A percentile compares a stretch with the other conserved stretches of the same genome.
Conservation (phyloP, 805 yeast species). For the Kazachstania viticola region DNA sequence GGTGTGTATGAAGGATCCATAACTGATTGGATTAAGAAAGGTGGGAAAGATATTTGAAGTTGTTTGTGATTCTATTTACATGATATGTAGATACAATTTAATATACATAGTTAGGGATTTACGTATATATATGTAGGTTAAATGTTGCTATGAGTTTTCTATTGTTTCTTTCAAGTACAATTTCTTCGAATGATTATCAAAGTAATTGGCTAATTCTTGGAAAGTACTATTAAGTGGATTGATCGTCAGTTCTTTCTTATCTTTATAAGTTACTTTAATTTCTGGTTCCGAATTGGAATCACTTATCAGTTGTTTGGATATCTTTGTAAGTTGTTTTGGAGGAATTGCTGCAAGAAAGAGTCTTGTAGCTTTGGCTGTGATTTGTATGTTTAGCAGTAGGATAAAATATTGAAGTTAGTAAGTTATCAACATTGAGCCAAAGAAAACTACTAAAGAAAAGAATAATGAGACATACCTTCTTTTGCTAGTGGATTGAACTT, state of each 20-base stretch:
- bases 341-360: conserved; percentile 72
- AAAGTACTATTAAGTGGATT: conserved; percentile 51
- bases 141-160: conserved; percentile 25
- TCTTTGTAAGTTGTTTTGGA: conserved; percentile 47
- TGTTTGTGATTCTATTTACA: no score
- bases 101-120: no score
- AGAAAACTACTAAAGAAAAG: no score
- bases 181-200: conserved; percentile 77
- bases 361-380: conserved; percentile 67
- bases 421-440: no score
- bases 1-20: conserved; percentile 83
- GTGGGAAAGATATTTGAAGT: no score
- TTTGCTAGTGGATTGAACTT: conserved; percentile 67
- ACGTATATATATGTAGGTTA: background rate
- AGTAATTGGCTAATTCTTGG: conserved; percentile 49
- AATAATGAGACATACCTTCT: conserved; percentile 35
- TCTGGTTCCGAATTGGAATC: conserved; percentile 48
- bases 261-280: conserved; percentile 66
- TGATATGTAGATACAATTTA: no score
- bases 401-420: conserved; percentile 2
- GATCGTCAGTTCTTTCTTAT: conserved; percentile 55
- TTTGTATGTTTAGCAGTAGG: no score
- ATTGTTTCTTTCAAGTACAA: conserved; percentile 66
- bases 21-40: conserved; percentile 61
- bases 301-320: conserved; percentile 53